Percentiles rank a stretch among this genome's conserved stretches.
These are phyloP conservation scores for Aspergillus heteromorphus DNA, from an alignment of 495 filamentous ascomycete species.

Conservation along the genomic window DNA sequence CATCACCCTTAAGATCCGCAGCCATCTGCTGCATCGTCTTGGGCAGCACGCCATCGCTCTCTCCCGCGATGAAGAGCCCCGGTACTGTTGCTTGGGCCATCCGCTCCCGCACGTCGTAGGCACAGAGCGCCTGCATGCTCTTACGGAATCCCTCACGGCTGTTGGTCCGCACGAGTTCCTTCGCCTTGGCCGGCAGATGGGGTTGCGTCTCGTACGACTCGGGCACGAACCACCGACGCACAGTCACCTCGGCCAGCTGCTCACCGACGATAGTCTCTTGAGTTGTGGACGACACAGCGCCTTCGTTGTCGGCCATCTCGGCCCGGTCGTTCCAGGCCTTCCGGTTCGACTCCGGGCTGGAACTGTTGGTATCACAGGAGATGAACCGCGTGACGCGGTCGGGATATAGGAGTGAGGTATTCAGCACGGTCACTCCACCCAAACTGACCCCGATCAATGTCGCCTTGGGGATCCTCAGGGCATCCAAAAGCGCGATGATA, in stretches of 20 bases:
- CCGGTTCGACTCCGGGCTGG: conserved; percentile 61
- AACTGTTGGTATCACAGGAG: conserved; percentile 71
- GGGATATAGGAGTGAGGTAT: conserved; percentile 63
- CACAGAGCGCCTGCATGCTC: conserved; percentile 66
- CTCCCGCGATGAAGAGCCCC: conserved; percentile 63
- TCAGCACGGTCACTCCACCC: conserved; percentile 70
- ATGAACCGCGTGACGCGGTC: conserved; percentile 54
- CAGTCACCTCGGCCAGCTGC: conserved; percentile 60
- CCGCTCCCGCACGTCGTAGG: conserved; percentile 63
- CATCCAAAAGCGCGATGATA: conserved; percentile 51
- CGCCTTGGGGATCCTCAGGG: conserved; percentile 55
- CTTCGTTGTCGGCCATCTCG: conserved; percentile 56
- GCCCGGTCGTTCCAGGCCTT: conserved; percentile 74
- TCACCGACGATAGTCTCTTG: conserved; percentile 51
- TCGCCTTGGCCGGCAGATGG: conserved; percentile 47
- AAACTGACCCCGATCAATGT: conserved; percentile 70
- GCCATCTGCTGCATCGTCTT: conserved; percentile 73
- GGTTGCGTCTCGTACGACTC: conserved; percentile 51
- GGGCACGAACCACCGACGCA: conserved; percentile 68
- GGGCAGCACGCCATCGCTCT: conserved; percentile 67
- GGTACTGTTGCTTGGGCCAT: conserved; percentile 56
- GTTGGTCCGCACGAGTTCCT: conserved; percentile 58
- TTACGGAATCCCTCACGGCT: conserved; percentile 64
- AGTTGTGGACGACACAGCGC: conserved; percentile 32
- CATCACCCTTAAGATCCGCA: conserved; percentile 45